Evolutionary conservation across 768 basidiomycete genomes (phyloP), one percentile per base, ranked within the genome.

Genomic region (Tulasnella sp.): DNA sequence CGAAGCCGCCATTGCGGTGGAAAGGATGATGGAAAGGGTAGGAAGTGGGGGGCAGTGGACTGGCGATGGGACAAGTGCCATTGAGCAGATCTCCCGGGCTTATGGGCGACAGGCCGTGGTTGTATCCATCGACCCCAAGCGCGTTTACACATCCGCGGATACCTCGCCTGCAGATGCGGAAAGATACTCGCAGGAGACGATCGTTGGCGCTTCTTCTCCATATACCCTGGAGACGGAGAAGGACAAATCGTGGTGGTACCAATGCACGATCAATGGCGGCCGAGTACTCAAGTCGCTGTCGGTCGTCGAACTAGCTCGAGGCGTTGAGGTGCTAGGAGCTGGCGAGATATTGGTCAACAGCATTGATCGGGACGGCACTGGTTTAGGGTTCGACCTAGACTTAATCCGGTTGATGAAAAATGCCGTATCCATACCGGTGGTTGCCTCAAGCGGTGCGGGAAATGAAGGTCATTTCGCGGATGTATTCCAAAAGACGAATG

Each of bases 41-140:
- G 72, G 42, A 45, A 52, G 69, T 9, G 73, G 58, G 11, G 73
- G 52, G 15, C 42, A 36, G 37, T 34, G 49, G 71, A 52, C 71
- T 1, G 71, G 71, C 9, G 75, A 76, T 45, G 93, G 93, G 15
- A 88, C 87, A 70, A 95, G 94, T 79, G 93, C 92, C 19, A 97
- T 99, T 80, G 96, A 97, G 85, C 91, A 90, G 11, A 99, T 99
- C 81, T 93, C 96, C 3, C 86, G 86, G 71, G 89, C 87, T 69
- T 99, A 99, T 82, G 97, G 97, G 6, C 87, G 89, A n/a, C 96
- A 98, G 81, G 97, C 97, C 3, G 96, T 99, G 73, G 97, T 99
- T 54, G 96, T 99, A 49, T 99, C 97, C 52, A 88, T 98, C 79
- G 97, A 99, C 84, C 97, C 97, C 8, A 90, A 90, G 79, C 85